A percentile compares a stretch with the other conserved stretches of the same genome.
phyloP scores from a whole-genome alignment of 306 rosid species.

The Elaeagnus macrophylla region DNA sequence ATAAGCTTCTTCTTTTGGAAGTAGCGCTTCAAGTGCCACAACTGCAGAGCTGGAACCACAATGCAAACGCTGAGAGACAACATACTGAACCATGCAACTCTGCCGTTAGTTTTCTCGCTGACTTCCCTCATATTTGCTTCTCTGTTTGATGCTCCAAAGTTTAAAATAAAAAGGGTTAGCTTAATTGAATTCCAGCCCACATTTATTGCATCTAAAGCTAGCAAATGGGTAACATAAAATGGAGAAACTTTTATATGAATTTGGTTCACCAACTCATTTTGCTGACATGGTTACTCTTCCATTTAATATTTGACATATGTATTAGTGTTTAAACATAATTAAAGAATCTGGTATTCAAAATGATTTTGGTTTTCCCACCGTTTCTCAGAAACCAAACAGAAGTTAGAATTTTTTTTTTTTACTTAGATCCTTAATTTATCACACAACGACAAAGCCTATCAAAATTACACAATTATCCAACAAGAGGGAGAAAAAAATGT shows the following conservation, averaged over 20 bases:
- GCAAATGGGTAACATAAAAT: too few species aligned
- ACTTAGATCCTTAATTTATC: constrained; percentile 1
- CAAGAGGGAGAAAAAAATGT: neutral
- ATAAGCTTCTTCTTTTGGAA: constrained; percentile 77
- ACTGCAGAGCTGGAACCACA: constrained; percentile 50
- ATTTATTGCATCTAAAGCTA: too few species aligned
- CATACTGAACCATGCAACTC: constrained; percentile 69
- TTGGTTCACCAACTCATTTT: too few species aligned
- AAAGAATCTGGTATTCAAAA: too few species aligned
- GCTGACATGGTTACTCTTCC: too few species aligned
- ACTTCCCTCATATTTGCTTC: constrained; percentile 74
- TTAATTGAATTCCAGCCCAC: too few species aligned
- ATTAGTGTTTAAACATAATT: too few species aligned
- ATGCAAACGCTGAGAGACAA: constrained; percentile 65
- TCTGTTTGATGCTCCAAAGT: constrained; percentile 29
- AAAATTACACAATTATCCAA: constrained; percentile 18
- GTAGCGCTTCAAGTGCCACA: constrained; percentile 71
- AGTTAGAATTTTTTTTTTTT: neutral
- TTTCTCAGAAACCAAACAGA: constrained; percentile 12
- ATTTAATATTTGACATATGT: too few species aligned
- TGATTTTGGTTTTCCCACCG: neutral
- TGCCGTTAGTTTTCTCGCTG: constrained; percentile 58
- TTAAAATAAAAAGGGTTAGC: neutral
- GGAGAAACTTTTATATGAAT: too few species aligned
- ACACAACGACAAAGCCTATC: constrained; percentile 6